phyloP scores from a whole-genome alignment of 805 yeast species.

The Spathaspora hagerdaliae region DNA sequence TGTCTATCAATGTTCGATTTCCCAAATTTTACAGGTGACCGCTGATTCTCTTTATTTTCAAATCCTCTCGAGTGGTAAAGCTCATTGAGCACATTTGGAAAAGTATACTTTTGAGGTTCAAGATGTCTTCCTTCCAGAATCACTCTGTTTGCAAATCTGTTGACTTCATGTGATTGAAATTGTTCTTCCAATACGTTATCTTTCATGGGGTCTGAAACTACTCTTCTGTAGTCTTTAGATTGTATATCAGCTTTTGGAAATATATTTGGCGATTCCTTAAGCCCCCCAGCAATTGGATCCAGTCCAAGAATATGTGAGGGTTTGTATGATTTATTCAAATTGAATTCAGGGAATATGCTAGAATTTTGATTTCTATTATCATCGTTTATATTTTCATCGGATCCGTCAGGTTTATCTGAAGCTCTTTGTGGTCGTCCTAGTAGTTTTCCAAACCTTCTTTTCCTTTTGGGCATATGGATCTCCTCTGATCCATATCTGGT shows the following conservation, averaged over 20 bases:
- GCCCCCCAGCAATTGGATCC: neutral
- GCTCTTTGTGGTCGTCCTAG: constrained; percentile 53
- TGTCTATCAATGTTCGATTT: neutral
- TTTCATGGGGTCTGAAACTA: neutral
- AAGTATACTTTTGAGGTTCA: too few species aligned
- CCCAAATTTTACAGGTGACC: neutral
- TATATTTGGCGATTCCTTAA: neutral
- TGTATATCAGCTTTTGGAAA: neutral
- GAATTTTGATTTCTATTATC: too few species aligned
- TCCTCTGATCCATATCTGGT: too few species aligned
- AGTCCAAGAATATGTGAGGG: neutral
- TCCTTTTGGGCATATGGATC: constrained; percentile 13
- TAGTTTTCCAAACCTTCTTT: constrained; percentile 33
- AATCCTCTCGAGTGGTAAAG: neutral
- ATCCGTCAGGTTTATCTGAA: constrained; percentile 10
- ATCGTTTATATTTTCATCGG: neutral
- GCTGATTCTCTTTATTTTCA: neutral
- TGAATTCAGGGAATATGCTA: too few species aligned
- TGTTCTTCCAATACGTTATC: too few species aligned
- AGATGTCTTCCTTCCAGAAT: neutral
- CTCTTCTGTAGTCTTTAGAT: neutral
- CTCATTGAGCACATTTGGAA: too few species aligned
- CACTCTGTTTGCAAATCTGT: neutral
- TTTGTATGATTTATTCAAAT: neutral
- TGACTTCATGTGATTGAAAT: neutral